A percentile compares a stretch with the other conserved stretches of the same genome.
These are phyloP conservation scores for Jatropha podagrica DNA, from an alignment of 441 rosid species.

Conservation along the genomic window DNA sequence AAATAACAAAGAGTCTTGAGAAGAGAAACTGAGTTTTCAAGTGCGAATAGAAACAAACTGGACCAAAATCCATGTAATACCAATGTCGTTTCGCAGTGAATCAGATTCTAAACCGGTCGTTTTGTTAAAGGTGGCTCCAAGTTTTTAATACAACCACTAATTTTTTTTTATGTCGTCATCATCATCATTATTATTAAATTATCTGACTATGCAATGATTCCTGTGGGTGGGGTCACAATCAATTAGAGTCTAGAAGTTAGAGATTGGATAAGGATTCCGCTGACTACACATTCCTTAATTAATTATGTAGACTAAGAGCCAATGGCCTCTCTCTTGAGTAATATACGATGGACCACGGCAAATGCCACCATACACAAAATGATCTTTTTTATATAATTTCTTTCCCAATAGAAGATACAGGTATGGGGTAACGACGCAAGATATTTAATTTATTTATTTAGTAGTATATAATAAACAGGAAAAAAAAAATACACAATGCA, in stretches of 20 bases:
- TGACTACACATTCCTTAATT: conserved; percentile 3
- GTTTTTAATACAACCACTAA: no score
- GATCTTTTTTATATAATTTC: not conserved
- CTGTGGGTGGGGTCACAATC: not conserved
- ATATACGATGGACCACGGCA: conserved; percentile 18
- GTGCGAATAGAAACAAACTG: not conserved
- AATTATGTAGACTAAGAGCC: not conserved
- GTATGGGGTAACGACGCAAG: conserved; percentile 14
- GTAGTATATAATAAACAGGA: not conserved
- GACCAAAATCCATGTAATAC: not conserved
- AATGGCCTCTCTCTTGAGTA: not conserved
- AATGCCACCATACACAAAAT: conserved; percentile 10
- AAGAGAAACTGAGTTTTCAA: not conserved
- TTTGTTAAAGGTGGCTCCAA: not conserved
- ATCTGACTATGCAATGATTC: conserved; percentile 5
- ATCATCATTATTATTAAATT: not conserved
- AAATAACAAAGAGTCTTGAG: no score
- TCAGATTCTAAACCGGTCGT: not conserved
- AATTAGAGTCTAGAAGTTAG: not conserved
- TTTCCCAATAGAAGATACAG: not conserved
- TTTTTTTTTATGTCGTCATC: not conserved
- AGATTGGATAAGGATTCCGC: conserved; percentile 12
- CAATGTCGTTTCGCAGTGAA: not conserved
- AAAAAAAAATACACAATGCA: not conserved
- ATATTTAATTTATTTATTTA: conserved; percentile 2